Evolutionary conservation across 2,329 filamentous ascomycete genomes (phyloP), one percentile per base, ranked within the genome.

Genomic region (Domatiomyces catenatus): DNA sequence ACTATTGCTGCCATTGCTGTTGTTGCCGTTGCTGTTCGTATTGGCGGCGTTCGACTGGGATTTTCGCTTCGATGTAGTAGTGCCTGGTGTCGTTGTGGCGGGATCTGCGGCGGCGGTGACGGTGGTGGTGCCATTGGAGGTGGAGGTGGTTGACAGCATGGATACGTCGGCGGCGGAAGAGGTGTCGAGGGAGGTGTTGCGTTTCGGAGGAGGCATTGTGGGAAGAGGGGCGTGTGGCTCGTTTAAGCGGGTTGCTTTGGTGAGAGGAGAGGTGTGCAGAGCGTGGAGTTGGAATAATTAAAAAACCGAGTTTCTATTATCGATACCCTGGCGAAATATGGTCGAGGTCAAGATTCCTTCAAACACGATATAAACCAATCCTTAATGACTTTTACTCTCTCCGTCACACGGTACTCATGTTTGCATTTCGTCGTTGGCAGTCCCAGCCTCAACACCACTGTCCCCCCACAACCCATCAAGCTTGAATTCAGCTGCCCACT

Each of bases 401-500:
- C 32, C 12, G 32, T 39, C 12, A 39, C 15, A 39, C 32, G 15
- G 32, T 39, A 15, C 10, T 39, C 32, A 39, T 39, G 32, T 39
- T 44, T 58, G 54, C 56, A 58, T 58, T 24, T 48, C 54, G 47
- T 56, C 52, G n/a, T 48, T 44, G 20, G 19, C 42, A 46, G 44
- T 39, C 6, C 32, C 17, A 42, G 50, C 42, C 19, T 7, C 48
- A 32, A 47, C 54, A 20, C 39, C 50, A 39, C 71, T 80, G 63
- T 87, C 81, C 8, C 86, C 88, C 84, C 86, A 96, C 12, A 98
- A 70, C 1, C 87, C 92, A 55, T 95, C 92, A 7, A 98, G 75
- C 71, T 90, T 89, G 69, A 98, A 96, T 68, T 96, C 90, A 61
- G 86, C 81, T 6, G 89, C 86, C 88, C 90, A 94, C 65, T 93